phyloP scores from a whole-genome alignment of 441 rosid species.

The Syzygium malaccense region DNA sequence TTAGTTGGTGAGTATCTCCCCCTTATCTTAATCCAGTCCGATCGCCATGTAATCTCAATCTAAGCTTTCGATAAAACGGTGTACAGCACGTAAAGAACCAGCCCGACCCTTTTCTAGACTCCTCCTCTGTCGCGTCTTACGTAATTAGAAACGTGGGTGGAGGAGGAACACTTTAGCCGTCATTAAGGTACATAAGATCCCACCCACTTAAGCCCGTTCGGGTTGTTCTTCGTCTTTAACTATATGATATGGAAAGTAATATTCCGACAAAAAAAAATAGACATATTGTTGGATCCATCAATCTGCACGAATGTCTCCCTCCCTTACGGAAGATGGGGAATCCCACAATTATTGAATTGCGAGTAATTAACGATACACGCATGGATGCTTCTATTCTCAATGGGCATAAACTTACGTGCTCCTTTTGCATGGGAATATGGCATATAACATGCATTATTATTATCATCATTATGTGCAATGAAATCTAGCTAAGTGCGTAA shows the following conservation, averaged over 20 bases:
- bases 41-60: background rate
- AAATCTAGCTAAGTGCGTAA: background rate
- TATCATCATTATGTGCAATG: background rate
- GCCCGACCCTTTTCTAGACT: background rate
- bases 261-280: too few relatives aligned
- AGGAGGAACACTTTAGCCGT: background rate
- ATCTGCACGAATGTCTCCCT: background rate
- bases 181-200: background rate
- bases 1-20: background rate
- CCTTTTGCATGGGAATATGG: background rate
- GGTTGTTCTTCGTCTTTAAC: too few relatives aligned
- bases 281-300: background rate
- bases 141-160: background rate
- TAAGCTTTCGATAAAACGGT: background rate
- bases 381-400: background rate
- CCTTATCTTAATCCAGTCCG: background rate
- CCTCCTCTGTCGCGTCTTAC: background rate
- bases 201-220: background rate
- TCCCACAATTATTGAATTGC: background rate
- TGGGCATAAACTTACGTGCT: background rate
- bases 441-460: background rate
- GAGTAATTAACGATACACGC: background rate
- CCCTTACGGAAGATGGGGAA: background rate
- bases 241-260: too few relatives aligned
- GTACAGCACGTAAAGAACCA: background rate